A percentile compares a stretch with the other conserved stretches of the same genome.
phyloP scores from a whole-genome alignment of 192 early-diverging fungal genomes.

The Coemansia interrupta region DNA sequence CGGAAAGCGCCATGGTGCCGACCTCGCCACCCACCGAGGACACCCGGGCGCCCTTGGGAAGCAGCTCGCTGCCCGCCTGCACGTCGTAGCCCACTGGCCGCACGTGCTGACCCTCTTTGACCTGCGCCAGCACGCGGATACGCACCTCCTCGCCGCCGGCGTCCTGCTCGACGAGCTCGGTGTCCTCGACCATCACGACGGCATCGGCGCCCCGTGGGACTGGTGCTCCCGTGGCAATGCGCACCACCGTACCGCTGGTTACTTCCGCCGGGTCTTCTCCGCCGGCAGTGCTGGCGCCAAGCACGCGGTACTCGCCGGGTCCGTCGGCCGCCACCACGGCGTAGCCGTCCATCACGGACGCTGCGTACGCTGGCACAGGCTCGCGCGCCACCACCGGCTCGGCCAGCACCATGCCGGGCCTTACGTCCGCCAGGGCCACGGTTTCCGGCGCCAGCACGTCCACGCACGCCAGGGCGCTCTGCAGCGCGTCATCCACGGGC shows the following conservation, averaged over 20 bases:
- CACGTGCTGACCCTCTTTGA: conserved; percentile 61
- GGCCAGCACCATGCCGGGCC: conserved; percentile 64
- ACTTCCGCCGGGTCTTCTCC: neutral
- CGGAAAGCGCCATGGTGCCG: conserved; percentile 77
- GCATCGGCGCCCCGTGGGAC: conserved; percentile 79
- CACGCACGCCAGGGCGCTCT: conserved; percentile 51
- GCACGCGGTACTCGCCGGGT: conserved; percentile 72
- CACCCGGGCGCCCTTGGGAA: conserved; percentile 57
- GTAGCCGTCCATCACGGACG: conserved; percentile 92
- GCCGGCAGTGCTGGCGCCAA: conserved; percentile 59
- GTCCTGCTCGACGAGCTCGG: conserved; percentile 59
- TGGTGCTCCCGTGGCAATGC: conserved; percentile 85
- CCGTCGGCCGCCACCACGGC: conserved; percentile 83
- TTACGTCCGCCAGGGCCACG: conserved; percentile 22
- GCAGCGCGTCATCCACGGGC: conserved; percentile 63
- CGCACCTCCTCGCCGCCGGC: conserved; percentile 56
- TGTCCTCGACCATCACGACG: conserved; percentile 97
- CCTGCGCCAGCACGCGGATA: conserved; percentile 26
- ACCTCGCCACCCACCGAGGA: conserved; percentile 78
- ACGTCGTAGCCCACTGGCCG: conserved; percentile 80
- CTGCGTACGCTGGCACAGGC: conserved; percentile 79
- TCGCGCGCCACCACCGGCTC: conserved; percentile 70
- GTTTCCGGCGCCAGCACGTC: conserved; percentile 12
- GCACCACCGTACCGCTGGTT: conserved; percentile 59
- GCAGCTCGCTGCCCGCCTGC: conserved; percentile 58